Evolutionary conservation across 2,329 filamentous ascomycete species (phyloP), one percentile per base, ranked within the genome.

Genomic region (Fusarium nanum): DNA sequence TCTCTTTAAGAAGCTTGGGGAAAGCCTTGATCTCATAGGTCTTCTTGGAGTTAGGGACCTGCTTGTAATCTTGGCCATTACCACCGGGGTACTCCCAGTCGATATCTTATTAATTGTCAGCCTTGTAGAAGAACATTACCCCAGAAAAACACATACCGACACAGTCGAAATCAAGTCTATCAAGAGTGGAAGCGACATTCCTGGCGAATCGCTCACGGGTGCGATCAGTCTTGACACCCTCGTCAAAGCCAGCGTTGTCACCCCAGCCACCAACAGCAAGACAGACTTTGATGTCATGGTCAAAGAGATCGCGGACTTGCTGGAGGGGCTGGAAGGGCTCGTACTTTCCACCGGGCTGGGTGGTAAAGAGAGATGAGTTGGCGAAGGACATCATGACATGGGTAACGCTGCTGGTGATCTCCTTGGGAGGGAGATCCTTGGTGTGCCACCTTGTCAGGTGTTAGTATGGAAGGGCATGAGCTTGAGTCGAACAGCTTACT

Each of bases 61-160:
- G 72, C 73, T 88, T 91, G 82, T 92, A 93, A 78, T 93, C 89
- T 30, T 88, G 84, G 32, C 90, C 90, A 70, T 92, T 92, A 40
- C 91, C 90, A 18, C 85, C 86, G 2, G 81, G 79, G 52, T 84
- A 88, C 65, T 87, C 90, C 90, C 91, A 92, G 74, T 93, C 91
- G 44, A 93, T 83, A 66, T 93, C 90, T 78, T 12, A 22, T 28
- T 13, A 1, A 13, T 30, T 5, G 13, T 60, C 7, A 45, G 48
- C 23, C 0, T 16, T 6, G 7, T 1, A 6, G 10, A 20, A 4
- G 6, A 2, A 12, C 7, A 2, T 2, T 4, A 11, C 3, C 7
- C 1, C 2, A 9, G 32, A 27, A 6, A 11, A 13, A 16, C 16
- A 76, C 83, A 72, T 76, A 87, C 84, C 84, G 45, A 88, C 81